A percentile compares a stretch with the other conserved stretches of the same genome.
phyloP scores from a whole-genome alignment of 805 yeast species.

The Yamadazyma kitorensis region DNA sequence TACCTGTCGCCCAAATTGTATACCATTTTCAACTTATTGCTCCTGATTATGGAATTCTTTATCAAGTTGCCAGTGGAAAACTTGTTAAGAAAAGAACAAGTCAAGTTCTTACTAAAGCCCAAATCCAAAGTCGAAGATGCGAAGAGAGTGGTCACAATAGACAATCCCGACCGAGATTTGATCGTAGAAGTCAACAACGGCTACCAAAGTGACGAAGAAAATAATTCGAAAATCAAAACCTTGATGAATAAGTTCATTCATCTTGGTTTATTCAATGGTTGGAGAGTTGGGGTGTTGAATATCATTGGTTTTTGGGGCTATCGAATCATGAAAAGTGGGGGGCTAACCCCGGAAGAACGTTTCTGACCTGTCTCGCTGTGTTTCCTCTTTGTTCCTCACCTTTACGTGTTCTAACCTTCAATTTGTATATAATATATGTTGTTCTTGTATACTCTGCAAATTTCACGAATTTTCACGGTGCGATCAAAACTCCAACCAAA shows the following conservation, averaged over 20 bases:
- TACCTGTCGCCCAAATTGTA: slow-evolving; percentile 60
- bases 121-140: slow-evolving; percentile 36
- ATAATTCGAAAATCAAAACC: slow-evolving; percentile 22
- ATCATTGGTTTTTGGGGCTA: slow-evolving; percentile 83
- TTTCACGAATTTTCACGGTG: too few relatives aligned
- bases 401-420: too few relatives aligned
- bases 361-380: too few relatives aligned
- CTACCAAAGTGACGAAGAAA: slow-evolving; percentile 34
- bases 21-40: slow-evolving; percentile 54
- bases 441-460: too few relatives aligned
- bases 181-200: slow-evolving; percentile 53
- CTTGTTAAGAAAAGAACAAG: slow-evolving; percentile 78
- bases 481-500: too few relatives aligned
- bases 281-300: slow-evolving; percentile 84
- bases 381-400: too few relatives aligned
- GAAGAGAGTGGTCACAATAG: slow-evolving; percentile 40
- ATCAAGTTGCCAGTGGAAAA: slow-evolving; percentile 87
- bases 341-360: slow-evolving; percentile 33
- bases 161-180: slow-evolving; percentile 44
- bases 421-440: too few relatives aligned
- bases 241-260: slow-evolving; percentile 36
- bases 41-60: slow-evolving; percentile 67
- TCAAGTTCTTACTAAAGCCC: slow-evolving; percentile 52
- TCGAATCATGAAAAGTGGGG: slow-evolving; percentile 49
- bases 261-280: slow-evolving; percentile 68